Percentiles rank a stretch among this genome's conserved stretches.
phyloP scores from a whole-genome alignment of 192 early-diverging fungal species.

The Backusella parvicylindrica region DNA sequence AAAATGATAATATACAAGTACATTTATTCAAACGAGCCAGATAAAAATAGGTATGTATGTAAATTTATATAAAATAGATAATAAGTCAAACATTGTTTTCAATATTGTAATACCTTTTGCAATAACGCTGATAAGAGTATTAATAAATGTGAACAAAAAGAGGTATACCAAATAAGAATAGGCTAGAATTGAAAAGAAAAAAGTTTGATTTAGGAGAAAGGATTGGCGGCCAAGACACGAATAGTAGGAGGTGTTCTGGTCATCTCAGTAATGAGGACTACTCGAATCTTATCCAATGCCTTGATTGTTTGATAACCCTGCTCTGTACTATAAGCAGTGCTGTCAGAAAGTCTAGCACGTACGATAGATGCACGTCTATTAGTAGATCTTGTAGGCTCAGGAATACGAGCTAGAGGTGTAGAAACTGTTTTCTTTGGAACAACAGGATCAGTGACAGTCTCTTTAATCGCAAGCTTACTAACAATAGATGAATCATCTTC shows the following conservation, averaged over 20 bases:
- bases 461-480: not conserved
- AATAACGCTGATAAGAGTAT: not conserved
- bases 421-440: not conserved
- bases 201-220: conserved; percentile 10
- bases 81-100: not conserved
- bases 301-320: conserved; percentile 40
- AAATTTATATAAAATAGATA: conserved; percentile 1
- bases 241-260: conserved; percentile 50
- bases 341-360: conserved; percentile 16
- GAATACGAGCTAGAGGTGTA: not conserved
- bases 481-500: not conserved
- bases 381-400: conserved; percentile 16
- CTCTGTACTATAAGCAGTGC: conserved; percentile 23
- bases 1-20: not conserved
- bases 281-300: conserved; percentile 40
- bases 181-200: not conserved
- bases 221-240: conserved; percentile 51
- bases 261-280: conserved; percentile 46
- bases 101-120: not conserved
- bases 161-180: not conserved
- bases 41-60: not conserved
- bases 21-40: not conserved
- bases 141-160: not conserved
- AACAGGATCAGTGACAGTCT: not conserved
- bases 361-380: conserved; percentile 21